These are phyloP conservation scores for Colletotrichum sp. DNA, from an alignment of 2,329 filamentous ascomycete species.

Conservation along the genomic window DNA sequence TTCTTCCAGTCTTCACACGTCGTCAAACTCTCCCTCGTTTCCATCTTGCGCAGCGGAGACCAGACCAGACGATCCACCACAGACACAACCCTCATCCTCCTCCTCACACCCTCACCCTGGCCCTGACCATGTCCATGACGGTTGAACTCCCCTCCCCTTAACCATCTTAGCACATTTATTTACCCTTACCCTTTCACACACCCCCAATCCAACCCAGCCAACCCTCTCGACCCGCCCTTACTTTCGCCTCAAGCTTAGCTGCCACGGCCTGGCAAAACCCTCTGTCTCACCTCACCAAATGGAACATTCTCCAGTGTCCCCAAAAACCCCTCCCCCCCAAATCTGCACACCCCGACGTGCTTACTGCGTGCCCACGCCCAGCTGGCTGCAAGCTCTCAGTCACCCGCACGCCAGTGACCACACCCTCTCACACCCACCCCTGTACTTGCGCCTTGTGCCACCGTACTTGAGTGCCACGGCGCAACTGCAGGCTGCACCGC, in stretches of 20 bases:
- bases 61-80: conserved; percentile 20
- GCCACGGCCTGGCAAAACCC: not conserved
- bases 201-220: not conserved
- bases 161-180: not conserved
- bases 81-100: conserved; percentile 15
- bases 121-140: not conserved
- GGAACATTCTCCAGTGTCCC: not conserved
- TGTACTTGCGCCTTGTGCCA: not conserved
- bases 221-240: not conserved
- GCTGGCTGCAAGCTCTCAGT: not conserved
- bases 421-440: not conserved
- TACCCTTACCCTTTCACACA: not conserved
- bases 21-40: conserved; percentile 13
- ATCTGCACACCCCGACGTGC: not conserved
- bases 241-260: not conserved
- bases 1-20: conserved; percentile 14
- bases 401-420: not conserved
- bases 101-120: not conserved
- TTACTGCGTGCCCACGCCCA: not conserved
- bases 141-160: not conserved
- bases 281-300: not conserved
- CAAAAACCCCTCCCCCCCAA: not conserved
- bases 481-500: not conserved
- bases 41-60: conserved; percentile 2
- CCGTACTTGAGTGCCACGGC: not conserved